Evolutionary conservation across 129 eudicot species (phyloP), one percentile per base, ranked within the genome.

Genomic region (Helianthus tuberosus): DNA sequence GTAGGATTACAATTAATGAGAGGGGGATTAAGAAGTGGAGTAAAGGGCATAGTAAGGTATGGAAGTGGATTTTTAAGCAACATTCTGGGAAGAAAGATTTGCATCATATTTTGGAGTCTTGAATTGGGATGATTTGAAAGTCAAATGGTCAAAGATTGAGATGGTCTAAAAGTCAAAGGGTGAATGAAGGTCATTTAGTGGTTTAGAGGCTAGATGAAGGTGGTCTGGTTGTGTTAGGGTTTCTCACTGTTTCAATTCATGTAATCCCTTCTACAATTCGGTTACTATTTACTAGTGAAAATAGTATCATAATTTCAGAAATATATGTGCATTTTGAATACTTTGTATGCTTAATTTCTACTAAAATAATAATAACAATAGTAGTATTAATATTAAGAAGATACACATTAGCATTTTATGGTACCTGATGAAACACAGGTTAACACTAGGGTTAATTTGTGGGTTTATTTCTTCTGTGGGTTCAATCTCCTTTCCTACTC

Each of bases 61-160:
- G 96, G 98, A 89, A 82, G 64, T 93, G 98, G 98, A 82, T 87
- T 25, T 87, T 86, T 51, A 89, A 80, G 84, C 89, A 87, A 71
- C 80, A 86, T 68, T 74, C 87, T 64, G 86, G 85, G 72, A 83
- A 86, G 77, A 85, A 84, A 78, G 86, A 88, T 75, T 75, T 83
- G 63, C 75, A 80, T 41, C 80, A 71, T 46, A 77, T 72, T 9
- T 75, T 83, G 35, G 84, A 78, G 61, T 58, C 84, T 66, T 85
- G 78, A 86, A 60, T 78, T 79, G 52, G 44, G 59, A 66, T 53
- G 66, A 55, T 75, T 11, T 13, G 16, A 16, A 64, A 39, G 69
- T 64, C 49, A 41, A 41, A 64, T 3, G 12, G 66, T 54, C 68
- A 75, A 75, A 57, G 4, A 27, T 60, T 59, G 62, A 62, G 60